A percentile compares a stretch with the other conserved stretches of the same genome.
Evolutionary conservation across 306 rosid species (phyloP).

Genomic region (Begonia loranthoides): DNA sequence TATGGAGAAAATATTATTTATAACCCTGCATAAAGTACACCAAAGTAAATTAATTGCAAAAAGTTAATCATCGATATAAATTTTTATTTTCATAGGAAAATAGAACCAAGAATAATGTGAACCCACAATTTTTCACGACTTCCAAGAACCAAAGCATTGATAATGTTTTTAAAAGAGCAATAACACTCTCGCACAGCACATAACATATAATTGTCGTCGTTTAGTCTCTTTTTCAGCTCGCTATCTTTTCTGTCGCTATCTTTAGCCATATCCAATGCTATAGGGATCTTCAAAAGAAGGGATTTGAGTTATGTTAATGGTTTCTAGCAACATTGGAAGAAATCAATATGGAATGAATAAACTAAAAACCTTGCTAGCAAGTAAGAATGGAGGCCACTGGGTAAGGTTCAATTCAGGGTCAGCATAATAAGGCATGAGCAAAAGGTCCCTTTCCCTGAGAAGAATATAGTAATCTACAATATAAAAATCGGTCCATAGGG

Average conservation of each 20-base stretch:
- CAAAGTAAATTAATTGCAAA: constrained; percentile 11
- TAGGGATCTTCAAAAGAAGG: constrained; percentile 52
- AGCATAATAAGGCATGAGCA: constrained; percentile 83
- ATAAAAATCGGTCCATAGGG: too few relatives aligned
- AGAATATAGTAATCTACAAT: not conserved
- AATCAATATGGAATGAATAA: constrained; percentile 3
- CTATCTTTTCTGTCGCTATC: constrained; percentile 58
- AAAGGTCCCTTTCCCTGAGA: constrained; percentile 80
- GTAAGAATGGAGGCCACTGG: constrained; percentile 99
- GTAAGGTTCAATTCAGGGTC: constrained; percentile 56
- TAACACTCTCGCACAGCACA: constrained; percentile 81
- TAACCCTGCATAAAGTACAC: constrained; percentile 42
- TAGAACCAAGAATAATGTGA: constrained; percentile 7
- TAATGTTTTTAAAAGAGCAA: constrained; percentile 52
- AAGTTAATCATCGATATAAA: constrained; percentile 7
- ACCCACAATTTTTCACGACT: constrained; percentile 59
- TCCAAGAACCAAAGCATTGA: constrained; percentile 59
- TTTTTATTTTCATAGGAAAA: constrained; percentile 5
- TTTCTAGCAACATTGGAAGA: constrained; percentile 3
- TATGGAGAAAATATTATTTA: constrained; percentile 42
- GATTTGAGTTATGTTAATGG: not conserved
- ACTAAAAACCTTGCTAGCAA: constrained; percentile 82
- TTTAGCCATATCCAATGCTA: constrained; percentile 91
- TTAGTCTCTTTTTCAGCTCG: constrained; percentile 72
- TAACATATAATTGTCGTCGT: constrained; percentile 57